A percentile compares a stretch with the other conserved stretches of the same genome.
These are phyloP conservation scores for Penicillium brevicompactum DNA, from an alignment of 2,329 filamentous ascomycete genomes.

Conservation along the genomic window DNA sequence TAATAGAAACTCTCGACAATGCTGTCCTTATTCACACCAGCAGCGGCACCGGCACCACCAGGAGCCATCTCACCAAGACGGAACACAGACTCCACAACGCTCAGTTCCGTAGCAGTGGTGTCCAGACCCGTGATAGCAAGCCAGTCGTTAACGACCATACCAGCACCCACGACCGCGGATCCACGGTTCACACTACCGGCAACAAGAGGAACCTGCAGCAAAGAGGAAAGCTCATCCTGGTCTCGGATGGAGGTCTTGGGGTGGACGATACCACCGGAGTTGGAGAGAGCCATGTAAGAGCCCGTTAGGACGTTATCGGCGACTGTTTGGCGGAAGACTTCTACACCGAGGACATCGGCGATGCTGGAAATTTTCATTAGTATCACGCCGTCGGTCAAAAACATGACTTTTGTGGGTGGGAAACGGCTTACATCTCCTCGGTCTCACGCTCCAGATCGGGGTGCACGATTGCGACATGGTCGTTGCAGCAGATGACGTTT, in stretches of 20 bases:
- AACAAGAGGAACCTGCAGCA: constrained; percentile 94
- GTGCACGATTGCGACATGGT: constrained; percentile 95
- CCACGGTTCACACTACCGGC: constrained; percentile 93
- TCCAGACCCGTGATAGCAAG: constrained; percentile 91
- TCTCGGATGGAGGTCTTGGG: constrained; percentile 97
- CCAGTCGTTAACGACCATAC: constrained; percentile 98
- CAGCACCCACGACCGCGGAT: constrained; percentile 90
- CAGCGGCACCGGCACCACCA: constrained; percentile 61
- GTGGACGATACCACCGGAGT: constrained; percentile 95
- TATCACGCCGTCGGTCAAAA: too few species aligned
- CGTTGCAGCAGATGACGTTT: constrained; percentile 95
- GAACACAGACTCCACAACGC: constrained; percentile 95
- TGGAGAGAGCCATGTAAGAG: constrained; percentile 93
- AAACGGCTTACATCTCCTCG: constrained; percentile 72
- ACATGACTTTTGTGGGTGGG: too few species aligned
- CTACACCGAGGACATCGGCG: constrained; percentile 74
- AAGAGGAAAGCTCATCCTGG: constrained; percentile 91
- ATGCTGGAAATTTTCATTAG: constrained; percentile 51
- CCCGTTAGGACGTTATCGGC: constrained; percentile 96
- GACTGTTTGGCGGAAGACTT: constrained; percentile 78
- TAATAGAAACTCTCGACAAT: constrained; percentile 99
- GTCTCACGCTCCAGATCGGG: constrained; percentile 97
- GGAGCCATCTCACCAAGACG: constrained; percentile 78
- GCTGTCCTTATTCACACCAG: constrained; percentile 77
- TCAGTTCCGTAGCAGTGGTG: constrained; percentile 95